These are phyloP conservation scores for Clitocybe nebularis DNA, from an alignment of 1,284 basidiomycete genomes.

Conservation along the genomic window DNA sequence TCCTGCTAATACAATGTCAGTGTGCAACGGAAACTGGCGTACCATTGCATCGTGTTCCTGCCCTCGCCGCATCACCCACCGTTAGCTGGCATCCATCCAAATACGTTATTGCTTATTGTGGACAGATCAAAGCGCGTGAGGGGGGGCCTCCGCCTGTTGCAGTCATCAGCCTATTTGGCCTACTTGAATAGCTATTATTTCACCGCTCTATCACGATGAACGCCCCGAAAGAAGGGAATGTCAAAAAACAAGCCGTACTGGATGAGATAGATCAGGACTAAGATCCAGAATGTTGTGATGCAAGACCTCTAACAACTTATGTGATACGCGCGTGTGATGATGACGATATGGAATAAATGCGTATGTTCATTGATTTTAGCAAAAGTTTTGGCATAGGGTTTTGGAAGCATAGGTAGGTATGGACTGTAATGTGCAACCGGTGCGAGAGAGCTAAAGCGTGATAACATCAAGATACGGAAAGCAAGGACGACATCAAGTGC, in stretches of 20 bases:
- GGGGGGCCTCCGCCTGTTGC: slow-evolving; percentile 58
- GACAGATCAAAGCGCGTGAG: slow-evolving; percentile 61
- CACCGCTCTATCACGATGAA: neutral
- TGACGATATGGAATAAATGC: no score
- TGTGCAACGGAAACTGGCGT: slow-evolving; percentile 71
- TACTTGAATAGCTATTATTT: slow-evolving; percentile 25
- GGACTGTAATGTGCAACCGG: no score
- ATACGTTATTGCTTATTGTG: slow-evolving; percentile 74
- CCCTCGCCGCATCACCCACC: slow-evolving; percentile 59
- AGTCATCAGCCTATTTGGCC: slow-evolving; percentile 65
- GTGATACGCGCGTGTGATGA: no score
- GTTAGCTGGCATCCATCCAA: slow-evolving; percentile 79
- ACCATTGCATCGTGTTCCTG: slow-evolving; percentile 65
- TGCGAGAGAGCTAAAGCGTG: no score
- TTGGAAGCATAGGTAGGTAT: slow-evolving; percentile 11
- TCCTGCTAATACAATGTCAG: slow-evolving; percentile 30
- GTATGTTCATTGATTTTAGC: neutral
- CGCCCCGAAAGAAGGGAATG: no score
- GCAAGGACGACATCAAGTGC: slow-evolving; percentile 12
- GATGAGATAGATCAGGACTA: no score
- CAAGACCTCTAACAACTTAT: no score
- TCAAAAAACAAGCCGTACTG: no score
- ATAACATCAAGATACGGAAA: slow-evolving; percentile 11
- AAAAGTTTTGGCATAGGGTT: slow-evolving; percentile 13
- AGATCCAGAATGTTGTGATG: no score